phyloP scores from a whole-genome alignment of 768 basidiomycete species.

The Collybia nuda region DNA sequence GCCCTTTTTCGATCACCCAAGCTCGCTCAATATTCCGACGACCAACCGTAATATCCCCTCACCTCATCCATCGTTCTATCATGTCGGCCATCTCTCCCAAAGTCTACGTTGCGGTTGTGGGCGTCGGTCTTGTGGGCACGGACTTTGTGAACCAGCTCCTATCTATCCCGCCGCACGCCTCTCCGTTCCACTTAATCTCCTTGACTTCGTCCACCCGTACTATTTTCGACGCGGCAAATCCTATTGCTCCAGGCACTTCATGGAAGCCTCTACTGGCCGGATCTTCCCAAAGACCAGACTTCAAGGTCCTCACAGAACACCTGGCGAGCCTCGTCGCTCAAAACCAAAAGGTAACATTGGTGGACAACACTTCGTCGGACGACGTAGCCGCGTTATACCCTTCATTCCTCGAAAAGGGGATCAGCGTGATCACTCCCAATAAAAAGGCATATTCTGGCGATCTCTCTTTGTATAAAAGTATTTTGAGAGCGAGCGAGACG shows the following conservation, averaged over 20 bases:
- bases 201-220: constrained; percentile 67
- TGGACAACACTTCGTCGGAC: constrained; percentile 93
- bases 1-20: too few species aligned
- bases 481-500: constrained; percentile 56
- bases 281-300: constrained; percentile 44
- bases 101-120: constrained; percentile 75
- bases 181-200: constrained; percentile 64
- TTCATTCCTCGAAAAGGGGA: constrained; percentile 69
- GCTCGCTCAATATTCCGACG: too few species aligned
- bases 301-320: constrained; percentile 45
- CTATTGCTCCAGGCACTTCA: constrained; percentile 30
- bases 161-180: constrained; percentile 52
- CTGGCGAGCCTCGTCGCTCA: constrained; percentile 45
- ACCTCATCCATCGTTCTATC: constrained; percentile 4
- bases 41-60: too few species aligned
- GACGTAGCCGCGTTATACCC: constrained; percentile 83
- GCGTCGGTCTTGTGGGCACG: constrained; percentile 89
- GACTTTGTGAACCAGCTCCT: constrained; percentile 84
- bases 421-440: constrained; percentile 93
- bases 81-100: constrained; percentile 18
- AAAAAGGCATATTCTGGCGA: constrained; percentile 92
- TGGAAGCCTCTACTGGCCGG: constrained; percentile 40
- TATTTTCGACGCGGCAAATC: constrained; percentile 47
- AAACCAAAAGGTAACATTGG: constrained; percentile 60
- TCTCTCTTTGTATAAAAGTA: constrained; percentile 63